Percentiles rank a stretch among this genome's conserved stretches.
Conservation (phyloP, 108 stramenopile species). For the Nitzschia sp. region DNA sequence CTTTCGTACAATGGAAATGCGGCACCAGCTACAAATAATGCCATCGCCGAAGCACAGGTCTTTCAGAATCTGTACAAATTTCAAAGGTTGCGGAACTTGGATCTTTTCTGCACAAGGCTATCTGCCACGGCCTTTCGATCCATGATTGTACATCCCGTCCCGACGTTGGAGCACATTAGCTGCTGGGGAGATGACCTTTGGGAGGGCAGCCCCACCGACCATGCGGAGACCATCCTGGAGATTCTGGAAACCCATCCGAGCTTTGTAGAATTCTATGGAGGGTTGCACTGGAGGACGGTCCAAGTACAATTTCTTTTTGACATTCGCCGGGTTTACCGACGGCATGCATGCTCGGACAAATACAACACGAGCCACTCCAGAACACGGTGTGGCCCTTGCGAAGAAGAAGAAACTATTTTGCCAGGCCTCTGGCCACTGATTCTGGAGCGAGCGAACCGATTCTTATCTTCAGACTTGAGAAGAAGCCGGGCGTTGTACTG, state of each 20-base stretch:
- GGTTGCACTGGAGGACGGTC: not conserved
- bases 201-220: not conserved
- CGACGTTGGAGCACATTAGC: not conserved
- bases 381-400: not conserved
- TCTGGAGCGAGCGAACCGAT: not conserved
- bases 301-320: not conserved
- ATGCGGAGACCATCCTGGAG: not conserved
- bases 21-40: not conserved
- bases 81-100: not conserved
- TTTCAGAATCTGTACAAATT: constrained; percentile 2
- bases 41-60: not conserved
- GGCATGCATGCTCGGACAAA: not conserved
- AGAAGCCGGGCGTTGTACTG: not conserved
- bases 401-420: not conserved
- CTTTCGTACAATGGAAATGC: not conserved
- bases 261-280: constrained; percentile 5
- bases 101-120: not conserved
- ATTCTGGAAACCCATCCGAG: not conserved
- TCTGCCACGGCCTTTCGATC: not conserved
- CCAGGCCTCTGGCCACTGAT: constrained; percentile 3
- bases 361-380: not conserved
- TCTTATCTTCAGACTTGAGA: not conserved
- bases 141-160: not conserved
- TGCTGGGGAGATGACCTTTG: constrained; percentile 3
- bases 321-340: not conserved